Evolutionary conservation across 257 asterid species (phyloP), one percentile per base, ranked within the genome.

Genomic region (Solanum virginianum): DNA sequence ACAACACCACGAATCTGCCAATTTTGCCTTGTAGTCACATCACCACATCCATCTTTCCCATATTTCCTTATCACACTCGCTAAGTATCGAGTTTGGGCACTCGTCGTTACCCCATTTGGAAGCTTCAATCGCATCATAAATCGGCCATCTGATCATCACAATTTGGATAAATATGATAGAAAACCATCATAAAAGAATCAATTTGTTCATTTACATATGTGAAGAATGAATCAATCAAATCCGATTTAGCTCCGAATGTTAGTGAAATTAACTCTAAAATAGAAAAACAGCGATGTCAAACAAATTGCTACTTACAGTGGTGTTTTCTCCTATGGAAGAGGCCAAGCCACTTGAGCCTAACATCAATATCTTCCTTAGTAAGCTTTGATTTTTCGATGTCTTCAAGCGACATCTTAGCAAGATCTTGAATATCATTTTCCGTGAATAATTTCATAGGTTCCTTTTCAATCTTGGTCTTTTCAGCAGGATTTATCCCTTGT

Each of bases 111-210:
- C 51, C 99, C 99, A 53, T 96, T 96, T 62, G 99, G 99, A 22
- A 96, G 98, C 95, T 96, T 96, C 72, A 96, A 87, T 69, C 99
- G 91, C 99, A 96, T 95, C 99, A 95, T 96, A 87, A 96, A 96
- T 82, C 99, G 88, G 10, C 98, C 99, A 87, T 95, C 99, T 96
- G 89, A 24, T 83, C 72, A 86, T 49, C 85, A 83, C 15, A 65
- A 71, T 82, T 15, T 36, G 3, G 12, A 29, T 14, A 29, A 66
- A 66, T 66, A 6, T 29, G n/a, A 66, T 24, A 1, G 6, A 29
- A 5, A n/a, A 66, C 4, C 8, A 3, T 2, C 74, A 29, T 14
- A 66, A 26, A 4, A 36, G 6, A 36, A 0, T 36, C 39, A 0
- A 36, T 36, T 36, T 36, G 39, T 29, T 29, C 36, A 29, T 29